Evolutionary conservation across 2,329 filamentous ascomycete species (phyloP), one percentile per base, ranked within the genome.

Genomic region (Pseudogymnoascus sp.): DNA sequence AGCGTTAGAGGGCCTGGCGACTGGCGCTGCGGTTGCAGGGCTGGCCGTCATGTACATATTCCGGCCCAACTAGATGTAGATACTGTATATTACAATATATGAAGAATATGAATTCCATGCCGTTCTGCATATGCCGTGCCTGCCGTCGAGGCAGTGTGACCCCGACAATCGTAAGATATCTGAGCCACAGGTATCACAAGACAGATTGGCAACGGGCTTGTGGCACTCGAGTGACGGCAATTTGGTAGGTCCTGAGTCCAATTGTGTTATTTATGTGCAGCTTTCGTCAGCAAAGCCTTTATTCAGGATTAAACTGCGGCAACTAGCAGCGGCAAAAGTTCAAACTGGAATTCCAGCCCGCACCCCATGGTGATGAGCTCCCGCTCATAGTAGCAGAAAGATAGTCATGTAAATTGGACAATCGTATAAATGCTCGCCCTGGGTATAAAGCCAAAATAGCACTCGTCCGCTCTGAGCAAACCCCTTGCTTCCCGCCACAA

Each of bases 1-100:
- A 66, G 86, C 83, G 58, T 74, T 90, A 36, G 84, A 92, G 73
- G 83, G 87, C 61, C 84, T 82, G 6, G 79, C 83, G 29, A 81
- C 84, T 0, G 88, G 89, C n/a, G 87, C 85, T 9, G 78, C 80
- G 0, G 66, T 88, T 13, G 81, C 81, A 60, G 81, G 80, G 36
- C 73, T 71, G 26, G 64, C 71, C 41, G 67, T 67, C 60, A 65
- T 67, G 64, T 41, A 70, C 44, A 61, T 73, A 31, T 31, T 71
- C 35, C 69, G 70, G 54, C 65, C 40, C 8, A 59, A 59, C 24
- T 59, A 59, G 57, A 59, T 59, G 35, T 59, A 59, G 57, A 59
- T 59, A 59, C 29, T 54, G 47, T 54, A 54, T 54, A 54, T 54
- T 54, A 54, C 29, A 54, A 54, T 54, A 54, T 54, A 54, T 54